A percentile compares a stretch with the other conserved stretches of the same genome.
phyloP scores from a whole-genome alignment of 352 stramenopile genomes.

The Peronospora destructor region DNA sequence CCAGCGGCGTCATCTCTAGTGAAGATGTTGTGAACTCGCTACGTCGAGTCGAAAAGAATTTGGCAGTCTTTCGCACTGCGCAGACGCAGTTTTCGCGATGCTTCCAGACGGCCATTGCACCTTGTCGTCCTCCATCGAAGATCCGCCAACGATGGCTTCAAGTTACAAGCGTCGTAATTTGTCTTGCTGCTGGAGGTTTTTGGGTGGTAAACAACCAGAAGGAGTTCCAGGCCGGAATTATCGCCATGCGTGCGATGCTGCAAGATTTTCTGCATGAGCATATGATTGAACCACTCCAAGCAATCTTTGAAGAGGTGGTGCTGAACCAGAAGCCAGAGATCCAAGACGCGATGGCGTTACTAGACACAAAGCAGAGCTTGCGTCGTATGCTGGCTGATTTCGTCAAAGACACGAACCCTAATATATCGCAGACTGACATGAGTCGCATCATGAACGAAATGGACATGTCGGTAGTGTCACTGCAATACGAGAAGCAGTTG shows the following conservation, averaged over 20 bases:
- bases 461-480: conserved; percentile 71
- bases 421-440: conserved; percentile 31
- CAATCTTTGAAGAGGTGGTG: conserved; percentile 73
- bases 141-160: conserved; percentile 71
- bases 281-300: conserved; percentile 72
- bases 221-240: conserved; percentile 48
- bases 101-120: conserved; percentile 49
- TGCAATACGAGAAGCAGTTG: conserved; percentile 68
- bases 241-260: conserved; percentile 32
- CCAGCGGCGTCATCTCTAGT: conserved; percentile 5
- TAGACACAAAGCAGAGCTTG: conserved; percentile 76
- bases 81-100: conserved; percentile 45
- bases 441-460: conserved; percentile 50
- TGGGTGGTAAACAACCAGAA: conserved; percentile 65
- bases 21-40: conserved; percentile 45
- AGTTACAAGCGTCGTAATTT: conserved; percentile 45
- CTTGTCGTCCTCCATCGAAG: conserved; percentile 59
- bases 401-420: conserved; percentile 65
- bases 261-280: conserved; percentile 75
- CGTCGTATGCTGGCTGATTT: conserved; percentile 80
- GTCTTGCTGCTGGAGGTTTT: conserved; percentile 43
- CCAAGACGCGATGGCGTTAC: conserved; percentile 63
- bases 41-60: conserved; percentile 38
- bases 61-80: conserved; percentile 36
- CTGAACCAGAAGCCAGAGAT: conserved; percentile 82